A percentile compares a stretch with the other conserved stretches of the same genome.
Conservation (phyloP, 2,329 filamentous ascomycete genomes). For the Capronia epimyces region DNA sequence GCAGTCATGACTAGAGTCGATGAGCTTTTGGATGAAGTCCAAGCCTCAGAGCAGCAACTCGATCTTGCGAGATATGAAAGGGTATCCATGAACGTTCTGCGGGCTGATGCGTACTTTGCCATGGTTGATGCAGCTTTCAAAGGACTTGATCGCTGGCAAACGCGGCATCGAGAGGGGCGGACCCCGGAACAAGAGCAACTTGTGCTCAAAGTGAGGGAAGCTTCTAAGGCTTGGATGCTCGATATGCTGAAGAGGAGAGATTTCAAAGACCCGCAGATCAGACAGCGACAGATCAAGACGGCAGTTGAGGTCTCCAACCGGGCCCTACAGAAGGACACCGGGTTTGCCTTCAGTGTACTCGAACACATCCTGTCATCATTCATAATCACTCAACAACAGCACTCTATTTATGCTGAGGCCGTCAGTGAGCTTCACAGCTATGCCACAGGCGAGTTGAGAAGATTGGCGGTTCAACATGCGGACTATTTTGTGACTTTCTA, state of each 20-base stretch:
- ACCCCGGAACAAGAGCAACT: conserved; percentile 46
- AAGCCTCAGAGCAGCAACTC: conserved; percentile 38
- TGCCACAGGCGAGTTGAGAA: conserved; percentile 80
- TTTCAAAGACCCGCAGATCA: conserved; percentile 69
- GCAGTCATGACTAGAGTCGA: conserved; percentile 82
- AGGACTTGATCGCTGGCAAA: conserved; percentile 78
- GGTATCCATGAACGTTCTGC: conserved; percentile 57
- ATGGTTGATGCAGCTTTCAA: conserved; percentile 84
- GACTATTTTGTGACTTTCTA: conserved; percentile 86
- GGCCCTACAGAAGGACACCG: conserved; percentile 68
- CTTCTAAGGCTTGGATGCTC: conserved; percentile 40
- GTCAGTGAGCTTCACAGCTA: conserved; percentile 83
- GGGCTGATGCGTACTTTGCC: conserved; percentile 81
- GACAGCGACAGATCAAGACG: conserved; percentile 73
- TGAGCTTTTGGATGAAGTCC: conserved; percentile 55
- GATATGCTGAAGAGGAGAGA: conserved; percentile 37
- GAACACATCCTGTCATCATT: conserved; percentile 85
- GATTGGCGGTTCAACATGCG: conserved; percentile 82
- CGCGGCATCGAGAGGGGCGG: conserved; percentile 40
- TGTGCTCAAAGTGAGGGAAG: conserved; percentile 36
- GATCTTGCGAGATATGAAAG: conserved; percentile 31
- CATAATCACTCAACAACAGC: conserved; percentile 65
- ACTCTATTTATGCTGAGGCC: conserved; percentile 73
- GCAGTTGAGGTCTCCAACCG: conserved; percentile 80
- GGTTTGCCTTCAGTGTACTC: conserved; percentile 81